Evolutionary conservation across 257 asterid genomes (phyloP).

Genomic region (Verbascum thapsus): DNA sequence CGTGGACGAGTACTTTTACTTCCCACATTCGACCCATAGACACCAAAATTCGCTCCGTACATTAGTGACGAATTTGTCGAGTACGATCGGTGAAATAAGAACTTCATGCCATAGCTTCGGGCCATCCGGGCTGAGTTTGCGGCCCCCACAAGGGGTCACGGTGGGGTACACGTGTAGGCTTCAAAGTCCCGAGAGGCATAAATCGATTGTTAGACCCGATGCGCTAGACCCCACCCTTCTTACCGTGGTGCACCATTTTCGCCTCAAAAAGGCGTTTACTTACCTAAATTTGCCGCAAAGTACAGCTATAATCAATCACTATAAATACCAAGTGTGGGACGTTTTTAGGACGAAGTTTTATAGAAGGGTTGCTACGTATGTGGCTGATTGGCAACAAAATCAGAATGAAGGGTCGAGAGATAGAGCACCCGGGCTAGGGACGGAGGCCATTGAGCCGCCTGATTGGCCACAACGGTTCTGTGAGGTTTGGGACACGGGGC

Average conservation of each 20-base stretch:
- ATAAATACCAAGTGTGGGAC: constrained; percentile 93
- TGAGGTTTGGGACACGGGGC: constrained; percentile 86
- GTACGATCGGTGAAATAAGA: constrained; percentile 66
- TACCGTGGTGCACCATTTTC: constrained; percentile 90
- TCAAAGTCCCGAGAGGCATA: constrained; percentile 89
- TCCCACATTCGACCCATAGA: constrained; percentile 53
- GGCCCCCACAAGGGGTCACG: constrained; percentile 70
- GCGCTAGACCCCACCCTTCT: constrained; percentile 72
- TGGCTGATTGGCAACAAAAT: constrained; percentile 79
- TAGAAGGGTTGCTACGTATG: constrained; percentile 88
- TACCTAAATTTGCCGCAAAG: constrained; percentile 67
- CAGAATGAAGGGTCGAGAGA: constrained; percentile 89
- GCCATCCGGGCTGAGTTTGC: constrained; percentile 69
- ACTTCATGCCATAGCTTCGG: constrained; percentile 86
- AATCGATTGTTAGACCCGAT: constrained; percentile 72
- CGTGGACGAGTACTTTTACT: constrained; percentile 91
- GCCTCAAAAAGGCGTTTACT: constrained; percentile 54
- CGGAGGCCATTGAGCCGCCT: constrained; percentile 87
- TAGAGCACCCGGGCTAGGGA: constrained; percentile 89
- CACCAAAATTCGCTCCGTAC: constrained; percentile 51
- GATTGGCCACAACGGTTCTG: constrained; percentile 79
- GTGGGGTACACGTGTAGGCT: constrained; percentile 86
- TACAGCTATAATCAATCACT: constrained; percentile 70
- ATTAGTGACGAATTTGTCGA: constrained; percentile 59
- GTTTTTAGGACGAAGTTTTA: constrained; percentile 80